Conservation (phyloP, 1,139 yeast species). For the Pneumocystis jirovecii region DNA sequence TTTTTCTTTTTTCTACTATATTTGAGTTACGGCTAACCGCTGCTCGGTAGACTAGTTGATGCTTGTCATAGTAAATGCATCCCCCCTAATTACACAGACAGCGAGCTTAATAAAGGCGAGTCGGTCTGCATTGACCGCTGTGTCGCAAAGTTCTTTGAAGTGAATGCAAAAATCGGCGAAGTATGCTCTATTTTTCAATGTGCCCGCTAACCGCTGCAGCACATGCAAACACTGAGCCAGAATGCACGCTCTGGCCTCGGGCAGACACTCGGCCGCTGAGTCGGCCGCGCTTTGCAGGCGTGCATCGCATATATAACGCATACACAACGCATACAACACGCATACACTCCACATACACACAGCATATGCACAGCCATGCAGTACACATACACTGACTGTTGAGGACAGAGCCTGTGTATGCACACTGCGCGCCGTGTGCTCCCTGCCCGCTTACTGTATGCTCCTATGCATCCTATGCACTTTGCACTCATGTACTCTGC, state of each 20-base stretch:
- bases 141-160: conserved; percentile 90
- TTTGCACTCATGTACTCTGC: too few relatives aligned
- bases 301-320: too few relatives aligned
- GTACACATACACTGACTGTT: too few relatives aligned
- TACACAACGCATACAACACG: neutral
- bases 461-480: too few relatives aligned
- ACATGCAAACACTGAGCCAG: neutral
- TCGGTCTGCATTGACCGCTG: conserved; percentile 91
- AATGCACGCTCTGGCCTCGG: neutral
- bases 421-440: too few relatives aligned
- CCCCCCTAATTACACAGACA: conserved; percentile 45
- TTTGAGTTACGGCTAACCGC: too few relatives aligned
- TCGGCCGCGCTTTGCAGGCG: too few relatives aligned
- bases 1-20: too few relatives aligned
- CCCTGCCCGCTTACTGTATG: too few relatives aligned
- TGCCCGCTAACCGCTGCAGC: neutral
- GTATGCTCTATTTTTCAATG: neutral
- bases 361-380: too few relatives aligned
- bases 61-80: conserved; percentile 83
- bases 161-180: conserved; percentile 79
- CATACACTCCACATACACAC: neutral
- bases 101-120: conserved; percentile 71
- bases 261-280: neutral
- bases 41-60: conserved; percentile 6
- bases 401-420: too few relatives aligned